Base-by-base conservation (phyloP, 2,329 filamentous ascomycete genomes). In the Cercospora sesami region DNA sequence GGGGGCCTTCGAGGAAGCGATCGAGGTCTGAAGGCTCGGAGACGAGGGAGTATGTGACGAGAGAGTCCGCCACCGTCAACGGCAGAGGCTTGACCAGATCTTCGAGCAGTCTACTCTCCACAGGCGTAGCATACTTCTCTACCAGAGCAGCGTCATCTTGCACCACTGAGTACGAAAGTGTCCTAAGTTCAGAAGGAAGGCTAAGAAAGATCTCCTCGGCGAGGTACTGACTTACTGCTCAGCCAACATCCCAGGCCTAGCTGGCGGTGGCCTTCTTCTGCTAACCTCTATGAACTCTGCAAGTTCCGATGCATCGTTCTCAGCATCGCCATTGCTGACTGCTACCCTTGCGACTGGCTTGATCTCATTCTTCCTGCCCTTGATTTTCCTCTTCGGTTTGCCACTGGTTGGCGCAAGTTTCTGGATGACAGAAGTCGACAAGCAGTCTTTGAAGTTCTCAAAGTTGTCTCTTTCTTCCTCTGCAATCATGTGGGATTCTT, bases 211-310 rank as follows among this genome's bases (percentile, higher is more conserved):
- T 87, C 76, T 91, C 86, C 59, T 82, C 80, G 26, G 91, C 88
- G 31, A 95, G 85, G 78, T 94, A 95, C 82, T 87, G 72, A 18
- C 45, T 45, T 64, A 59, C 33, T 42, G 31, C 62, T 64, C 62
- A 64, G 62, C 62, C 9, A 58, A 18, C 57, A 28, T 26, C 16
- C 28, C 55, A 18, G 26, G 55, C n/a, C 36, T 33, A 31, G 39
- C 33, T 23, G 16, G 16, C 39, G 28, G 57, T 14, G 18, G 18
- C 18, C 55, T 28, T 53, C 48, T 28, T 42, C n/a, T 14, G 58
- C 70, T 10, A 36, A 87, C 86, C 73, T 94, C 89, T 64, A 91
- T 88, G 79, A 96, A 96, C 1, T 96, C 93, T 28, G 87, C 86
- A 23, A 95, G 80, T 64, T 94, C 91, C 72, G 90, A 89, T 5